Percentiles rank a stretch among this genome's conserved stretches.
Conservation (phyloP, 495 filamentous ascomycete species). For the Podospora didyma region DNA sequence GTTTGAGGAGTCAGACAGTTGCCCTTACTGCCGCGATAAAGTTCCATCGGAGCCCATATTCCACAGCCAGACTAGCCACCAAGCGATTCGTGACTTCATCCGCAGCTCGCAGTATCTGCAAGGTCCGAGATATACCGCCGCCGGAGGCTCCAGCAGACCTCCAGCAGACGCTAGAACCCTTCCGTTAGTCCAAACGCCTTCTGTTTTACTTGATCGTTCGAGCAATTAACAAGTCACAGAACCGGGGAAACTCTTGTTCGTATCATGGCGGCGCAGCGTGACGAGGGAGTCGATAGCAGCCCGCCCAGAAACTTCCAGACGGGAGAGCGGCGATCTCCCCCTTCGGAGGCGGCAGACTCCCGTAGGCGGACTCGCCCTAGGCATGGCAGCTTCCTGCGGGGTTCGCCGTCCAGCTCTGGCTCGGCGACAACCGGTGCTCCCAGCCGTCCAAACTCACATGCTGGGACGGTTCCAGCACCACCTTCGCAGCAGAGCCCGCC, state of each 20-base stretch:
- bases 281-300: slow-evolving; percentile 1
- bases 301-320: slow-evolving; percentile 15
- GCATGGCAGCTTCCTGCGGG: slow-evolving; percentile 23
- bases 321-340: slow-evolving; percentile 36
- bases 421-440: not conserved
- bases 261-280: slow-evolving; percentile 7
- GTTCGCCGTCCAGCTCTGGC: not conserved
- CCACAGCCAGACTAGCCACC: slow-evolving; percentile 2
- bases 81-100: slow-evolving; percentile 17
- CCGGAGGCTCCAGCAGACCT: not conserved
- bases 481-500: slow-evolving; percentile 18
- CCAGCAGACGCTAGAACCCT: not conserved
- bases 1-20: slow-evolving; percentile 55
- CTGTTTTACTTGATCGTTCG: not conserved
- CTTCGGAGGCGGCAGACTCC: slow-evolving; percentile 30
- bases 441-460: slow-evolving; percentile 3
- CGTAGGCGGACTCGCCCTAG: slow-evolving; percentile 37
- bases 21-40: slow-evolving; percentile 55
- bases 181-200: not conserved
- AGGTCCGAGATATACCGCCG: too few species aligned
- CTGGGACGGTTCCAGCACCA: not conserved
- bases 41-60: slow-evolving; percentile 44
- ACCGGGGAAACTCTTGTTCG: slow-evolving; percentile 5
- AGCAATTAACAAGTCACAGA: not conserved
- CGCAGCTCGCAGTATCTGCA: not conserved